phyloP scores from a whole-genome alignment of 208 protist species.

The Leishmania turanica region DNA sequence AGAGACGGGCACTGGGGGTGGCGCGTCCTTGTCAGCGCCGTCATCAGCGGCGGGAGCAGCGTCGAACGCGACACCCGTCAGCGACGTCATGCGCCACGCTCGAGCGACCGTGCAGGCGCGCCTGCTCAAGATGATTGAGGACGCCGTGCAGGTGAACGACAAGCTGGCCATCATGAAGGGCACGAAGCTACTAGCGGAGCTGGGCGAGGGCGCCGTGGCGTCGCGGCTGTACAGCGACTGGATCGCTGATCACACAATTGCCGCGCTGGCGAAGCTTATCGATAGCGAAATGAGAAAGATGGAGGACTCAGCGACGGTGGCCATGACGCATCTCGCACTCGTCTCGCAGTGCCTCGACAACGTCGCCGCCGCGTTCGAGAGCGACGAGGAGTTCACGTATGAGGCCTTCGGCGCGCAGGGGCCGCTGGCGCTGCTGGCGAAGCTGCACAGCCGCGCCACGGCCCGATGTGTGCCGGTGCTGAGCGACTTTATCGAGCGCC shows the following conservation, averaged over 20 bases:
- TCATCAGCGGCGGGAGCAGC: neutral
- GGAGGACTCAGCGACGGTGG: slow-evolving; percentile 57
- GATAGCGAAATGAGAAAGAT: slow-evolving; percentile 75
- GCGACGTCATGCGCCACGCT: slow-evolving; percentile 29
- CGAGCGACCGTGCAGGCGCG: slow-evolving; percentile 34
- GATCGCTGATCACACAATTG: slow-evolving; percentile 71
- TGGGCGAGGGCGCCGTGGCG: slow-evolving; percentile 47
- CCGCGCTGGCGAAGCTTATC: slow-evolving; percentile 60
- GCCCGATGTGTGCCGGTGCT: slow-evolving; percentile 81
- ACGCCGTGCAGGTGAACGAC: slow-evolving; percentile 51
- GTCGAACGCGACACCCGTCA: slow-evolving; percentile 1
- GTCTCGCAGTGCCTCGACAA: slow-evolving; percentile 82
- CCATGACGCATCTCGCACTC: slow-evolving; percentile 75
- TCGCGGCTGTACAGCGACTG: slow-evolving; percentile 62
- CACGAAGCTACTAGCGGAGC: slow-evolving; percentile 46
- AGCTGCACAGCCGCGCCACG: slow-evolving; percentile 68
- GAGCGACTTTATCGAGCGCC: slow-evolving; percentile 66
- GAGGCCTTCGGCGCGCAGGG: slow-evolving; percentile 62
- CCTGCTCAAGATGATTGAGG: slow-evolving; percentile 35
- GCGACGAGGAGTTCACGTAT: slow-evolving; percentile 66
- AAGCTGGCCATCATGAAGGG: slow-evolving; percentile 74
- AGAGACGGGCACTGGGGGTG: neutral
- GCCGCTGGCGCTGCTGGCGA: slow-evolving; percentile 52
- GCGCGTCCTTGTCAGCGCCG: neutral
- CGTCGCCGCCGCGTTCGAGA: slow-evolving; percentile 78